phyloP scores from a whole-genome alignment of 2,329 filamentous ascomycete genomes.

The Ceratocystis lukuohia region DNA sequence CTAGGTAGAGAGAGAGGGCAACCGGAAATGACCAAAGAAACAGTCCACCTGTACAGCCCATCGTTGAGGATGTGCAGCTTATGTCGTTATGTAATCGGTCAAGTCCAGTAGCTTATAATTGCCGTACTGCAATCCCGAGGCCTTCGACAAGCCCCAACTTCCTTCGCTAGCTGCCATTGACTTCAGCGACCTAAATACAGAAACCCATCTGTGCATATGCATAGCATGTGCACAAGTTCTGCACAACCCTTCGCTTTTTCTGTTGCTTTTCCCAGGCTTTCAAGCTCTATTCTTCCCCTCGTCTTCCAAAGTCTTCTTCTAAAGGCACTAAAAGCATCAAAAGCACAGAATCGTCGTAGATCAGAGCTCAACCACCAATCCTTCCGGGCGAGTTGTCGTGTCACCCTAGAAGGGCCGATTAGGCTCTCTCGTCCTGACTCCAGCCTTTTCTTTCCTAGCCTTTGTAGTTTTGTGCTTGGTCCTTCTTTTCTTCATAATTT shows the following conservation, averaged over 20 bases:
- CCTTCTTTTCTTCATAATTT: not conserved
- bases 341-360: not conserved
- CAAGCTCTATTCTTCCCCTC: not conserved
- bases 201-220: too few species aligned
- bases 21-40: not conserved
- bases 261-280: not conserved
- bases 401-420: conserved; percentile 3
- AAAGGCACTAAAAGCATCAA: not conserved
- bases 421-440: not conserved
- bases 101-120: too few species aligned
- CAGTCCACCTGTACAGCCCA: too few species aligned
- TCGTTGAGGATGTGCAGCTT: not conserved
- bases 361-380: not conserved
- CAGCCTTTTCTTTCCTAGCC: not conserved
- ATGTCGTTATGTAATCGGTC: not conserved
- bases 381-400: conserved; percentile 4
- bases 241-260: not conserved
- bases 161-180: too few species aligned
- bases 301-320: not conserved
- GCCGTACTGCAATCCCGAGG: not conserved
- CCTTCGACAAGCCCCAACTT: not conserved
- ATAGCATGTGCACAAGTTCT: too few species aligned
- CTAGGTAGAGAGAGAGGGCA: not conserved
- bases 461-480: too few species aligned
- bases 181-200: too few species aligned